These are phyloP conservation scores for Eleusine indica DNA, from an alignment of 176 grass and related monocot genomes.

Conservation along the genomic window DNA sequence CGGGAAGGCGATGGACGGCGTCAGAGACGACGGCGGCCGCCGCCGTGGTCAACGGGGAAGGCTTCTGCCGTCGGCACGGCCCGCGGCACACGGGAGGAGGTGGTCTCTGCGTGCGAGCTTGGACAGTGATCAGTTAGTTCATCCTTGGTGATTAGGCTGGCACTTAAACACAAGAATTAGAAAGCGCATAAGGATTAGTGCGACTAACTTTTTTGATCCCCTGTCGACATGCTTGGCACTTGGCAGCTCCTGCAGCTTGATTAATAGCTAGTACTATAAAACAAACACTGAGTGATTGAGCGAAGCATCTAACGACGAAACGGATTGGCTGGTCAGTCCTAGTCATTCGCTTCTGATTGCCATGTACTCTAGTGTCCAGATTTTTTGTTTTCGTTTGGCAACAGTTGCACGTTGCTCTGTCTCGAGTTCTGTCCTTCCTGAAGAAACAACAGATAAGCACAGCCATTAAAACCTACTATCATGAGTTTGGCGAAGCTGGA, in stretches of 20 bases:
- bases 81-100: not conserved
- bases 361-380: not conserved
- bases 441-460: not conserved
- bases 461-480: not conserved
- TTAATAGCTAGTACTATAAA: not conserved
- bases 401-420: not conserved
- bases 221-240: not conserved
- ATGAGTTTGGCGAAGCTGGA: no score
- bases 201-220: not conserved
- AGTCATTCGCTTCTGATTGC: not conserved
- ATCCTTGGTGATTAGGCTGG: not conserved
- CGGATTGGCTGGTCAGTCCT: not conserved
- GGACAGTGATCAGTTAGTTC: no score
- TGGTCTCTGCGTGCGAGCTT: no score
- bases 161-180: not conserved
- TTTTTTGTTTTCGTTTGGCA: no score
- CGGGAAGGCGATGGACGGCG: slow-evolving; percentile 9
- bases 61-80: not conserved
- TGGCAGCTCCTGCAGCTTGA: not conserved
- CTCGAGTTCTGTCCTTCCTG: not conserved
- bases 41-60: not conserved
- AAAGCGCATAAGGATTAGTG: not conserved
- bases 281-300: not conserved
- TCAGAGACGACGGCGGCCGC: slow-evolving; percentile 14
- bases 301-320: not conserved